phyloP scores from a whole-genome alignment of 352 stramenopile species.

The Phytophthora ohioensis region DNA sequence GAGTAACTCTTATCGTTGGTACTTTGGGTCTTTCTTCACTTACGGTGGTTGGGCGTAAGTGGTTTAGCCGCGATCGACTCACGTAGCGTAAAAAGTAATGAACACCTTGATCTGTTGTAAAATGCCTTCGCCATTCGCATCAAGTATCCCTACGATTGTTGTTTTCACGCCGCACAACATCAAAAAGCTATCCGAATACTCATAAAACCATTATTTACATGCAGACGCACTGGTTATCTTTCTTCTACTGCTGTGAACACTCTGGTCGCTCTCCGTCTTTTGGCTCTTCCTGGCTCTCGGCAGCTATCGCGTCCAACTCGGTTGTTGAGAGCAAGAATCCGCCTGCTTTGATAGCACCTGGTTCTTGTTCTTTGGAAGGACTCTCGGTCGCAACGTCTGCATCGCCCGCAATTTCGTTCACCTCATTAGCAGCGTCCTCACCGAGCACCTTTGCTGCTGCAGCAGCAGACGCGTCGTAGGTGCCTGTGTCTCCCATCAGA shows the following conservation, averaged over 20 bases:
- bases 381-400: conserved; percentile 1
- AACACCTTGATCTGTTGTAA: too few species aligned
- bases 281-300: conserved; percentile 36
- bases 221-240: background rate
- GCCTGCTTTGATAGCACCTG: conserved; percentile 7
- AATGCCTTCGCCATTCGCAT: too few species aligned
- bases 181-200: background rate
- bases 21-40: too few species aligned
- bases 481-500: conserved; percentile 23
- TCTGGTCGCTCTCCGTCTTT: conserved; percentile 46
- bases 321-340: conserved; percentile 57
- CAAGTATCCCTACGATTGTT: background rate
- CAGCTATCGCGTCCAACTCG: conserved; percentile 31
- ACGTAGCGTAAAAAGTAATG: too few species aligned
- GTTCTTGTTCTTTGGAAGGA: background rate
- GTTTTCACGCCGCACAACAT: background rate
- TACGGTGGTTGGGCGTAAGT: too few species aligned
- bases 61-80: too few species aligned
- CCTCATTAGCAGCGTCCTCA: conserved; percentile 19
- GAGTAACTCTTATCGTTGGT: too few species aligned
- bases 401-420: conserved; percentile 5
- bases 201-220: conserved; percentile 17
- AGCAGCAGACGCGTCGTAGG: conserved; percentile 39
- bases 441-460: conserved; percentile 36
- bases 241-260: conserved; percentile 61